Percentiles rank a stretch among this genome's conserved stretches.
Conservation (phyloP, 2,329 filamentous ascomycete genomes). For the Plenodomus tracheiphilus region DNA sequence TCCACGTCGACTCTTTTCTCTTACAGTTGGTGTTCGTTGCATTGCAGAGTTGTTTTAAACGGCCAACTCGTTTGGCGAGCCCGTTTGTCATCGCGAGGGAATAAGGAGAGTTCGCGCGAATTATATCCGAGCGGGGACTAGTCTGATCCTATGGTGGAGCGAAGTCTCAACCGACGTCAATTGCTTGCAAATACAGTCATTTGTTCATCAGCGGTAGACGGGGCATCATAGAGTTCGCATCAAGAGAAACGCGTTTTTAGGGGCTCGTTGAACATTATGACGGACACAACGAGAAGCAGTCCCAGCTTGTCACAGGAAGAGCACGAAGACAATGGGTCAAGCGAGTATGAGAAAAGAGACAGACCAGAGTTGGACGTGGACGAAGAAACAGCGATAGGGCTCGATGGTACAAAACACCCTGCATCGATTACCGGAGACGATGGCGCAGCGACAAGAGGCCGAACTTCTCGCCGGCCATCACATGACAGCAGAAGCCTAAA, state of each 20-base stretch:
- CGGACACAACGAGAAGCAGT: constrained; percentile 2
- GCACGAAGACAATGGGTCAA: constrained; percentile 14
- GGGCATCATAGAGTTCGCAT: neutral
- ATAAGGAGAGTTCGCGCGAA: constrained; percentile 8
- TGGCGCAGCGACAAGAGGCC: constrained; percentile 1
- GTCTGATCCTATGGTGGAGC: neutral
- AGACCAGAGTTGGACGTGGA: constrained; percentile 6
- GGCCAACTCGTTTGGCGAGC: neutral
- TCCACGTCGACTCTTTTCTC: too few species aligned
- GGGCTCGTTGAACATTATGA: constrained; percentile 3
- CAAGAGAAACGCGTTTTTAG: neutral
- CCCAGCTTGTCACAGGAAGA: constrained; percentile 8
- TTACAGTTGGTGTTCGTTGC: neutral
- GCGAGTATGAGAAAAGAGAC: constrained; percentile 14
- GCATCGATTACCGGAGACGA: constrained; percentile 2
- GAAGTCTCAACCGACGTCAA: constrained; percentile 3
- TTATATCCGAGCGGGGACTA: constrained; percentile 16
- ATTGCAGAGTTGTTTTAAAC: neutral
- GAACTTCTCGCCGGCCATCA: constrained; percentile 13
- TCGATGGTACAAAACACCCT: constrained; percentile 5
- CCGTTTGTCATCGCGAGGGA: constrained; percentile 9
- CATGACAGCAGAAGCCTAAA: constrained; percentile 21
- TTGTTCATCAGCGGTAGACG: neutral
- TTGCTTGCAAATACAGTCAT: neutral
- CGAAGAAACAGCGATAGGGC: constrained; percentile 17